Conservation (phyloP, 148 eudicot genomes). For the Tetragonia tetragonoides region DNA sequence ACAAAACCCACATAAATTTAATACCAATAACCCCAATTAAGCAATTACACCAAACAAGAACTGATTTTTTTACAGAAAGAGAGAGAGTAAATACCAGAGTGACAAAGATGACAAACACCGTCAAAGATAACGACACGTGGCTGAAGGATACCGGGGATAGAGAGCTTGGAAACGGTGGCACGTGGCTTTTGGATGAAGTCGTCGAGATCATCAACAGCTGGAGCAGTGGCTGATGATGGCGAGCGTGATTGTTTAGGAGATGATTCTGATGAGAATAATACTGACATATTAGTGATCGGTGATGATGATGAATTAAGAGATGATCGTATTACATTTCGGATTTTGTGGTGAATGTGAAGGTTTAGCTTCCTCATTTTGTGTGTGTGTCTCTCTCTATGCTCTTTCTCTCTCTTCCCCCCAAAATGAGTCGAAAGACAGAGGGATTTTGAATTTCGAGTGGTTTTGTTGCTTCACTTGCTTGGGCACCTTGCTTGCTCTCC, state of each 20-base stretch:
- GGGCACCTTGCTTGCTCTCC: too few relatives aligned
- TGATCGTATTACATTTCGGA: constrained; percentile 5
- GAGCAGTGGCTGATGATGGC: constrained; percentile 6
- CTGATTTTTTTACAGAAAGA: not conserved
- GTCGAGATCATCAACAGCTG: constrained; percentile 14
- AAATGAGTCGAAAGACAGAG: too few relatives aligned
- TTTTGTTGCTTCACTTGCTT: too few relatives aligned
- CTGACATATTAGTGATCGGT: too few relatives aligned
- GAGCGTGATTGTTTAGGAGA: constrained; percentile 8
- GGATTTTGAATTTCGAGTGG: too few relatives aligned
- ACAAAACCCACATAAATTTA: not conserved
- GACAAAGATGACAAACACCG: constrained; percentile 95
- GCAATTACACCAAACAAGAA: not conserved
- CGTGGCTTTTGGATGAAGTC: constrained; percentile 13
- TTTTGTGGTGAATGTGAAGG: not conserved
- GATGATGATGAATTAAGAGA: constrained; percentile 2
- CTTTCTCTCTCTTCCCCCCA: too few relatives aligned
- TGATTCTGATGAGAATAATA: constrained; percentile 6
- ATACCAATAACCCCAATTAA: not conserved
- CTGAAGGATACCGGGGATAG: constrained; percentile 45
- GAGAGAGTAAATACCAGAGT: constrained; percentile 41
- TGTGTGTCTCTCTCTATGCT: too few relatives aligned
- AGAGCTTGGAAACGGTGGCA: constrained; percentile 20
- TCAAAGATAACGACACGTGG: constrained; percentile 81
- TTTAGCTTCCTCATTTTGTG: not conserved